Base-by-base conservation (phyloP, 2,329 filamentous ascomycete species). In the Fusarium domesticum region DNA sequence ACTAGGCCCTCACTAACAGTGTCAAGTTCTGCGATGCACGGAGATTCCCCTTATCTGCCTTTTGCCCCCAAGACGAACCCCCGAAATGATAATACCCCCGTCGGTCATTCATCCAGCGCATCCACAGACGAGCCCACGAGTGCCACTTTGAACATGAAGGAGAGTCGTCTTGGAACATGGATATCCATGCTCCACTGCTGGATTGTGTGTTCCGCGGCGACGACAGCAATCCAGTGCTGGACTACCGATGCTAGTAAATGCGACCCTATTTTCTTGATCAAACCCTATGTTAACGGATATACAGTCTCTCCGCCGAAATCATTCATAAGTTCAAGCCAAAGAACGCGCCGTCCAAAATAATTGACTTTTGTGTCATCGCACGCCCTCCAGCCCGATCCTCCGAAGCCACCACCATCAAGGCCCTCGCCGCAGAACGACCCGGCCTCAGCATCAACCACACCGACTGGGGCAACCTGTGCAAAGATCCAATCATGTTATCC, bases 401-500 rank as follows among this genome's bases (percentile, higher is more conserved):
- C 10, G 37, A 32, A 20, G 15, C 15, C 8, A 6, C 18, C 7
- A 10, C 28, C 7, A 18, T 39, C 6, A 16, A 39, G 10, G 10
- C 4, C 10, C n/a, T 7, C 16, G 7, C 4, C 12, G 15, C 5
- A 6, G n/a, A 5, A 18, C 8, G 37, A 3, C 37, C 37, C 2
- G 40, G 31, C 4, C n/a, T 23, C 6, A 39, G 45, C 12, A 53
- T 56, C 37, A 56, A 56, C 23, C 48, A 54, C 16, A 53, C 36
- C 15, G 37, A 46, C 20, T 42, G 39, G 42, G 48, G 48, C 10
- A 45, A 45, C 18, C 19, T 51, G 3, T 23, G 23, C 42, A 48
- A 46, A 20, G 17, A 45, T 20, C 53, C 51, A 5, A 54, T 57
- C 12, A 47, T 36, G 17, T 37, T 54, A 6, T 53, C 49, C 14